Conservation (phyloP, 2,329 filamentous ascomycete species). For the Colletotrichum lupini region DNA sequence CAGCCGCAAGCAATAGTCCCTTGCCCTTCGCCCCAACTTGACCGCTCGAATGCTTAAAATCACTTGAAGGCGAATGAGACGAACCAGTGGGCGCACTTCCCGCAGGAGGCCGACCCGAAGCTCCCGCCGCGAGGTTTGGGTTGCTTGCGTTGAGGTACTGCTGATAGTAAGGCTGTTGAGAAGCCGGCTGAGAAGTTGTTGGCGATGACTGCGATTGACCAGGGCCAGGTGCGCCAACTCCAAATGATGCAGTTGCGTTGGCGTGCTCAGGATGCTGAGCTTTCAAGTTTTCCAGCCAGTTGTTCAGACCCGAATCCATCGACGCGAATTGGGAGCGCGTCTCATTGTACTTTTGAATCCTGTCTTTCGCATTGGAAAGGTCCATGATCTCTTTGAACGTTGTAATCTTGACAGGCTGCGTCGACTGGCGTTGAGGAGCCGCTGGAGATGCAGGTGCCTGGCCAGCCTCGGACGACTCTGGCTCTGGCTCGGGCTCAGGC, state of each 20-base stretch:
- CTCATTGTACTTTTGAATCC: conserved; percentile 79
- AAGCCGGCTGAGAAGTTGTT: conserved; percentile 39
- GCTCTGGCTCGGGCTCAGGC: background rate
- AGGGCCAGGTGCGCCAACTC: conserved; percentile 34
- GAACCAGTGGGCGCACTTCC: conserved; percentile 49
- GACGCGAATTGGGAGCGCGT: conserved; percentile 76
- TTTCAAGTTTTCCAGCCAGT: conserved; percentile 63
- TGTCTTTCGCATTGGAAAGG: conserved; percentile 72
- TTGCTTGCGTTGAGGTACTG: conserved; percentile 65
- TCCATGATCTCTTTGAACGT: conserved; percentile 83
- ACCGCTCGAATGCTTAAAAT: conserved; percentile 65
- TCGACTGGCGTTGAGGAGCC: conserved; percentile 34
- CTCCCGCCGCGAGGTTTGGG: conserved; percentile 44
- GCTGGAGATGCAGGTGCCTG: conserved; percentile 35
- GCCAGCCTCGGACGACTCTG: conserved; percentile 1
- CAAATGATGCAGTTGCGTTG: conserved; percentile 47
- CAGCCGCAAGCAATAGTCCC: conserved; percentile 86
- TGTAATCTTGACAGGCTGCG: conserved; percentile 53
- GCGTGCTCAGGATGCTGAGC: conserved; percentile 60
- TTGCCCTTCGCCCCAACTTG: conserved; percentile 87
- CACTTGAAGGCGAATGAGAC: conserved; percentile 53
- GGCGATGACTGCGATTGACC: conserved; percentile 34
- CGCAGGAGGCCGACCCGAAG: conserved; percentile 42
- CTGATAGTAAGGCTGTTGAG: conserved; percentile 65
- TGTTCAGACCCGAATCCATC: conserved; percentile 79